phyloP scores from a whole-genome alignment of 208 protist species.

The Trypanosoma boissoni region DNA sequence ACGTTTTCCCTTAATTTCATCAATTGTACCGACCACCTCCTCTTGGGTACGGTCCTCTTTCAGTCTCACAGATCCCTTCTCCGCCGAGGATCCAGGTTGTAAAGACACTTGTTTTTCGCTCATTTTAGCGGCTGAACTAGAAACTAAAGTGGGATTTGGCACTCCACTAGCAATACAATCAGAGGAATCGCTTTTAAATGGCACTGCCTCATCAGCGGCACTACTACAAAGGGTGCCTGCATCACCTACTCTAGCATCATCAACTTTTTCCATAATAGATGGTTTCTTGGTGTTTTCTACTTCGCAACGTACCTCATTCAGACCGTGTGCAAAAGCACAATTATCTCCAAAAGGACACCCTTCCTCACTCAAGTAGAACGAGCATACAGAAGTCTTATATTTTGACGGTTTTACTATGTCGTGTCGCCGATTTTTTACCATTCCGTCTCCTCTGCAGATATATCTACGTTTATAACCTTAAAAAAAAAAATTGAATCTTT shows the following conservation, averaged over 20 bases:
- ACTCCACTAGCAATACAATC: background rate
- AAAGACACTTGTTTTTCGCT: too few relatives aligned
- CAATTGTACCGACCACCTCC: background rate
- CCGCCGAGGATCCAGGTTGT: too few relatives aligned
- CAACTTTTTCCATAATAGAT: background rate
- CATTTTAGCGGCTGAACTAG: too few relatives aligned
- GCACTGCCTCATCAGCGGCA: background rate
- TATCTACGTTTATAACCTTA: too few relatives aligned
- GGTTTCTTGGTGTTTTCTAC: background rate
- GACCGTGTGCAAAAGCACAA: constrained; percentile 82
- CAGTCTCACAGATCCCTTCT: background rate
- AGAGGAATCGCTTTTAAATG: background rate
- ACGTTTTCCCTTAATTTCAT: background rate
- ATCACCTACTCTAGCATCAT: background rate
- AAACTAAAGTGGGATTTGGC: too few relatives aligned
- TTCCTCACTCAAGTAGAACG: constrained; percentile 49
- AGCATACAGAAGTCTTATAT: constrained; percentile 85
- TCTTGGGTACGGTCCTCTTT: background rate
- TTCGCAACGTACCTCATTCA: constrained; percentile 60
- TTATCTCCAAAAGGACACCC: constrained; percentile 71
- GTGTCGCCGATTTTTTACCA: constrained; percentile 59
- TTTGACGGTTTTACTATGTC: constrained; percentile 85
- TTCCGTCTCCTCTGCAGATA: constrained; percentile 16
- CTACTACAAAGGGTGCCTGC: background rate
- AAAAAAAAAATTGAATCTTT: background rate